Evolutionary conservation across 805 yeast genomes (phyloP).

Genomic region (Metschnikowia koreensis): DNA sequence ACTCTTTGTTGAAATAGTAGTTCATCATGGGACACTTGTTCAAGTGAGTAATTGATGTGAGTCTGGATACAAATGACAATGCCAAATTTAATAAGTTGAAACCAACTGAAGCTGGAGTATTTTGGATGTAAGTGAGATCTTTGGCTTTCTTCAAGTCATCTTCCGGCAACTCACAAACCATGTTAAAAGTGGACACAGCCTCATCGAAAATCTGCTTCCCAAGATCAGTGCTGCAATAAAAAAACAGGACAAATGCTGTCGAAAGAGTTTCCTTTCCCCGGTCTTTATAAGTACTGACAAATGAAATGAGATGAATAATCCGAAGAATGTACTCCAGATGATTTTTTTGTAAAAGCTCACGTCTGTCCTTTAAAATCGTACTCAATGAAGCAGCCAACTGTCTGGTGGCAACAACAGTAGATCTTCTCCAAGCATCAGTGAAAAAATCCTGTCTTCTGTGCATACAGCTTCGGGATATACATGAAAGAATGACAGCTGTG

Average conservation of each 20-base stretch:
- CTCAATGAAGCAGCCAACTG: conserved; percentile 28
- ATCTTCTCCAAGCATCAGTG: conserved; percentile 33
- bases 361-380: conserved; percentile 20
- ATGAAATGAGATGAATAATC: conserved; percentile 33
- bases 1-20: conserved; percentile 12
- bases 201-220: neutral
- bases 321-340: conserved; percentile 34
- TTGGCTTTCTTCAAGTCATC: neutral
- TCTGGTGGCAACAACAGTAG: conserved; percentile 42
- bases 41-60: conserved; percentile 4
- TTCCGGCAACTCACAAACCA: conserved; percentile 1
- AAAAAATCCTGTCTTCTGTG: conserved; percentile 47
- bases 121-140: conserved; percentile 2
- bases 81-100: conserved; percentile 1
- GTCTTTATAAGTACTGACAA: conserved; percentile 23
- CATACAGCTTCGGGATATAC: conserved; percentile 45
- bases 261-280: conserved; percentile 27
- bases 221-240: conserved; percentile 38
- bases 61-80: conserved; percentile 1
- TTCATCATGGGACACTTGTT: conserved; percentile 7
- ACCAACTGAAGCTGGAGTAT: conserved; percentile 7
- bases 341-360: conserved; percentile 15
- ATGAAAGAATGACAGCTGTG: conserved; percentile 40
- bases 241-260: conserved; percentile 44
- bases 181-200: conserved; percentile 4